Base-by-base conservation (phyloP, 2,329 filamentous ascomycete genomes). In the Mariannaea sp. region DNA sequence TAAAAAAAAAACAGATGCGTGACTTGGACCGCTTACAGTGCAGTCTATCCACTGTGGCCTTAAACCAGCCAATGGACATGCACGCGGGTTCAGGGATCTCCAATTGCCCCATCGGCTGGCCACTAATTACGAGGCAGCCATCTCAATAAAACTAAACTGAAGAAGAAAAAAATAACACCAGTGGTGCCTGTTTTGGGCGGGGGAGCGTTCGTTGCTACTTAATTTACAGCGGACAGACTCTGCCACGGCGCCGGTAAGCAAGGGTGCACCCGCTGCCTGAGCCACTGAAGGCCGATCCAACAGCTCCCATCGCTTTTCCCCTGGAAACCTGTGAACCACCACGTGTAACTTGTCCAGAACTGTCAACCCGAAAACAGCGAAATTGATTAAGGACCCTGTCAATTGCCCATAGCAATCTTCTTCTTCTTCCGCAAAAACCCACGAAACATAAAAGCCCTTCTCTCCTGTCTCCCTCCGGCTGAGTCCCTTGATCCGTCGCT, bases 1-100 rank as follows among this genome's bases (percentile, higher is more conserved):
- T 36, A 50, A 30, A 52, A 51, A 65, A 65, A 62, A 62, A 65
- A 62, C 55, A 49, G n/a, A 30, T 48, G 43, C 57, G 39, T 46
- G 35, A 33, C 43, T 22, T 20, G 47, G 24, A 27, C 38, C 46
- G 36, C 46, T 49, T 29, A 39, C 41, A n/a, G n/a, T n/a, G 8
- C 22, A 5, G 22, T 24, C 5, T 24, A n/a, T 49, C 62, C 62
- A 60, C 60, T 40, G 14, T 42, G 19, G 24, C 29, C 46, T 13
- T 26, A 43, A 42, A 19, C 9, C 43, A 57, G 53, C 62, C 62
- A 65, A 65, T 65, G 19, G 49, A 26, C 53, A 56, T 39, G 42
- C 52, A 49, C 53, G 24, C 33, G 51, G 47, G 45, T 43, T 38
- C 39, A 53, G 55, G 52, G n/a, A 17, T 22, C 16, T 26, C 20